Base-by-base conservation (phyloP, 331 rosid genomes). In the Quercus phellos region DNA sequence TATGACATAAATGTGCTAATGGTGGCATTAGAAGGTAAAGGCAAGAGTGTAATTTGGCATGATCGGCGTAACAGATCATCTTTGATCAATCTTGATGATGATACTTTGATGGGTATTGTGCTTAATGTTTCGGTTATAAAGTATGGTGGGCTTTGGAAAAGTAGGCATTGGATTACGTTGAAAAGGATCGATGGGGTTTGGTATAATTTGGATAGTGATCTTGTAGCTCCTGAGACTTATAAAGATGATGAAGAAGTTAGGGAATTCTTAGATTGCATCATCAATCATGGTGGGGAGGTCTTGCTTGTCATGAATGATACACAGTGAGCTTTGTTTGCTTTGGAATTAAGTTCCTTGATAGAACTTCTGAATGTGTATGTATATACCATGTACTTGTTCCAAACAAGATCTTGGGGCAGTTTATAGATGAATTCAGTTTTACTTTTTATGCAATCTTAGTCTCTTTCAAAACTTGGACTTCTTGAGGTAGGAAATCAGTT, bases 191-290 rank as follows among this genome's bases (percentile, higher is more conserved):
- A 75, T 42, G 93, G 89, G 59, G 82, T 76, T 74, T 87, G 98
- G 98, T 91, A 85, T 77, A 91, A 93, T 83, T 86, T 95, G 88
- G 99, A 95, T 59, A 91, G 99, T 68, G 99, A 93, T 84, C 91
- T 88, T 77, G 24, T 50, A 74, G 84, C 81, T 24, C 97, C 98
- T 27, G 61, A 75, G 81, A 46, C 92, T 71, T 95, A 91, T 68
- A 79, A 79, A 66, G 90, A 81, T 75, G 19, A 79, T 0, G 81
- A 84, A 4, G 77, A 90, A 74, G 83, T 93, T 16, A 86, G 90
- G 78, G 77, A 74, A 42, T 93, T 87, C 77, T 83, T 95, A 89
- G 98, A 90, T 85, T 70, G 29, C 69, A 77, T 81, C 54, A 85
- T 95, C 70, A 77, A 54, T 60, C 38, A 55, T 54, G 91, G 90